These are phyloP conservation scores for Mrakia gelida DNA, from an alignment of 768 basidiomycete species.

Conservation along the genomic window DNA sequence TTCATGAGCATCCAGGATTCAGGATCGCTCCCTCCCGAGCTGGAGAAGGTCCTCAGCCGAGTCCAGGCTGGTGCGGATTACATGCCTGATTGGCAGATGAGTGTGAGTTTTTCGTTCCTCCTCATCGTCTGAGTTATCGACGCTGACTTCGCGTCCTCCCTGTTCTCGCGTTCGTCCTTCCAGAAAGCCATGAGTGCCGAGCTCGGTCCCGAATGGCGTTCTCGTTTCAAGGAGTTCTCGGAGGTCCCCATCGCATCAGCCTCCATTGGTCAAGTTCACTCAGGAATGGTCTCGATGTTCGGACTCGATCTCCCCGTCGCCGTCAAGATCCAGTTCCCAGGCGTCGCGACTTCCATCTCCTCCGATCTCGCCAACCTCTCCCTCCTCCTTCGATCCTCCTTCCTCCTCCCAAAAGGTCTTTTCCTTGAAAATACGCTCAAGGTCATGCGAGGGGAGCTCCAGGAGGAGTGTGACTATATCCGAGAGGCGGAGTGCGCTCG, in stretches of 20 bases:
- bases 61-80: constrained; percentile 96
- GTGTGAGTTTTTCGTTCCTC: constrained; percentile 52
- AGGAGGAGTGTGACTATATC: constrained; percentile 85
- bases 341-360: constrained; percentile 76
- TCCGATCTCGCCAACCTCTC: constrained; percentile 84
- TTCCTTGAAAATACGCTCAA: constrained; percentile 84
- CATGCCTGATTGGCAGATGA: constrained; percentile 99
- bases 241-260: constrained; percentile 89
- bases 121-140: neutral
- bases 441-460: constrained; percentile 82
- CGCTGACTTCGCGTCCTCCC: neutral
- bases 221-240: constrained; percentile 68
- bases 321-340: constrained; percentile 89
- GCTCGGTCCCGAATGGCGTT: constrained; percentile 69
- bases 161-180: constrained; percentile 35
- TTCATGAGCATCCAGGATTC: constrained; percentile 98
- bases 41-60: constrained; percentile 79
- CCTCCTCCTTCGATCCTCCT: constrained; percentile 71
- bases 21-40: constrained; percentile 75
- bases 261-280: constrained; percentile 94
- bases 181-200: constrained; percentile 66
- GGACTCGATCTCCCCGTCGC: constrained; percentile 39
- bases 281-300: constrained; percentile 48
- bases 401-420: constrained; percentile 76
- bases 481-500: constrained; percentile 72